Evolutionary conservation across 2,329 filamentous ascomycete genomes (phyloP).

Genomic region (Lachnellula hyalina): DNA sequence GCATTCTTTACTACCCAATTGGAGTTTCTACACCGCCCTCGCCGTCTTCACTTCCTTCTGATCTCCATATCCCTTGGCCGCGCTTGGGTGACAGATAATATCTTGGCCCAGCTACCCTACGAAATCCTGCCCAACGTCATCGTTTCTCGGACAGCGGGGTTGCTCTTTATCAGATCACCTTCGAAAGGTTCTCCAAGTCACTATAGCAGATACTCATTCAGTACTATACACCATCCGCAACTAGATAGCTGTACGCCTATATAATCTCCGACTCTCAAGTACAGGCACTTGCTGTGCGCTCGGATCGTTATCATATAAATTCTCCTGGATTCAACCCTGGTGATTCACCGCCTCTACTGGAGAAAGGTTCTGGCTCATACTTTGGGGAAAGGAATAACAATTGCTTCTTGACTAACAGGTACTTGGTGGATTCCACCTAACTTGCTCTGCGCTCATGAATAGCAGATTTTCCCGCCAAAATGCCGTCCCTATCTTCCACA

Average conservation of each 20-base stretch:
- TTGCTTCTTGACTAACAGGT: background rate
- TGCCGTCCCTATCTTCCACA: slow-evolving; percentile 23
- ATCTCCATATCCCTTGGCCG: no score
- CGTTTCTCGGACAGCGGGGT: slow-evolving; percentile 7
- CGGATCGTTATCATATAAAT: background rate
- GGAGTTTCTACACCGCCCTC: no score
- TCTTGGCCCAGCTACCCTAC: slow-evolving; percentile 7
- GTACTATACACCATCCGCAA: no score
- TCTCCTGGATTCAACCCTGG: background rate
- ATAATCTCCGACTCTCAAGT: no score
- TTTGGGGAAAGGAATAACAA: background rate
- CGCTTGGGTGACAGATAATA: no score
- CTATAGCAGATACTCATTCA: no score
- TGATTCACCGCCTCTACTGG: background rate
- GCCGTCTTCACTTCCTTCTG: no score
- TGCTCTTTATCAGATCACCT: background rate
- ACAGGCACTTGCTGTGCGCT: no score
- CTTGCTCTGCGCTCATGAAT: background rate
- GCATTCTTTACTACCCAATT: no score
- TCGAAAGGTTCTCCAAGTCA: no score
- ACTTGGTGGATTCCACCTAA: background rate
- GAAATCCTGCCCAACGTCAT: slow-evolving; percentile 9
- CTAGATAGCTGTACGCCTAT: no score
- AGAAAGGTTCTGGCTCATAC: background rate
- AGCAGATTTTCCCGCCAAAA: slow-evolving; percentile 10